phyloP scores from a whole-genome alignment of 2,329 filamentous ascomycete species.

The Calonectria hongkongensis region DNA sequence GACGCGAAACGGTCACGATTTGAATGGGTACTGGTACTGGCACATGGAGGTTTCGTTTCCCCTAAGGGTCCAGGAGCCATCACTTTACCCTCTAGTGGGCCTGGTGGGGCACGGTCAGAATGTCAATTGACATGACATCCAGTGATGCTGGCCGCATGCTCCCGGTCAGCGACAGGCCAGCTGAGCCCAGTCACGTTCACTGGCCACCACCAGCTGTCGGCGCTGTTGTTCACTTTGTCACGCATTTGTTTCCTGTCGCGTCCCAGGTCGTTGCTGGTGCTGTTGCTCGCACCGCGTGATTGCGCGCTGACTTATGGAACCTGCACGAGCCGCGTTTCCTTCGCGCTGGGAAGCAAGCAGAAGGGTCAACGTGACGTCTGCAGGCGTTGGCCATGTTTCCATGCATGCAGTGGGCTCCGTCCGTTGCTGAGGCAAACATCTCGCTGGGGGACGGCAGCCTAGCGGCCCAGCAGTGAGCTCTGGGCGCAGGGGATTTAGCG shows the following conservation, averaged over 20 bases:
- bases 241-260: slow-evolving; percentile 28
- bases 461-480: slow-evolving; percentile 5
- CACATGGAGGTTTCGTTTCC: slow-evolving; percentile 20
- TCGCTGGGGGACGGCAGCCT: slow-evolving; percentile 24
- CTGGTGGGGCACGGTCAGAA: slow-evolving; percentile 30
- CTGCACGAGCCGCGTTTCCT: slow-evolving; percentile 31
- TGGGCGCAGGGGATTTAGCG: slow-evolving; percentile 19
- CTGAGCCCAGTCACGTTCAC: slow-evolving; percentile 19
- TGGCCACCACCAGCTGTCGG: slow-evolving; percentile 1
- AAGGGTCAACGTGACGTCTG: slow-evolving; percentile 41
- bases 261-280: slow-evolving; percentile 16
- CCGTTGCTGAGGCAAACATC: slow-evolving; percentile 54
- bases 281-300: slow-evolving; percentile 29
- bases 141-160: slow-evolving; percentile 48
- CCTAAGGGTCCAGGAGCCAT: slow-evolving; percentile 1
- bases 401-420: slow-evolving; percentile 38
- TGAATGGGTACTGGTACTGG: background rate
- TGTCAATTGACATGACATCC: slow-evolving; percentile 49
- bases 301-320: slow-evolving; percentile 19
- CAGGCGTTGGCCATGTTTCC: background rate
- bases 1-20: slow-evolving; percentile 36
- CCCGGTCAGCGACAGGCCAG: slow-evolving; percentile 8
- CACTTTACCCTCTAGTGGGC: slow-evolving; percentile 34
- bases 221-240: slow-evolving; percentile 16
- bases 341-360: background rate